phyloP scores from a whole-genome alignment of 1,284 basidiomycete genomes.

The Pseudozyma thailandica region DNA sequence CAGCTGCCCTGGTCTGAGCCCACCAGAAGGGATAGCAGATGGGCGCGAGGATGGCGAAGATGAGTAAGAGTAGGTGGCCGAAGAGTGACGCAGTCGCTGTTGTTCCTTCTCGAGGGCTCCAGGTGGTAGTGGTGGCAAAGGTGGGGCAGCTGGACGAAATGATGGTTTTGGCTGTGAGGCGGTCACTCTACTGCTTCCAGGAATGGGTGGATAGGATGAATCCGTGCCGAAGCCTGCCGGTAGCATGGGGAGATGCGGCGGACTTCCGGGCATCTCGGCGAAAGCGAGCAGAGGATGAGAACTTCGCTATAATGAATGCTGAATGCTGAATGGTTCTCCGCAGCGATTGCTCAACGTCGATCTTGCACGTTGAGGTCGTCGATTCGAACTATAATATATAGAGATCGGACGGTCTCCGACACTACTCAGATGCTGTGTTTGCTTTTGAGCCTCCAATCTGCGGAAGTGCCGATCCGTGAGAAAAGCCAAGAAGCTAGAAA shows the following conservation, averaged over 20 bases:
- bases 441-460: too few species aligned
- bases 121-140: conserved; percentile 48
- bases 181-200: conserved; percentile 32
- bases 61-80: conserved; percentile 17
- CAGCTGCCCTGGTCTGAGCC: conserved; percentile 36
- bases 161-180: conserved; percentile 33
- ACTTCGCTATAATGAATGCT: not conserved
- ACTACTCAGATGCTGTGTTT: too few species aligned
- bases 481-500: too few species aligned
- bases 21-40: not conserved
- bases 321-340: not conserved
- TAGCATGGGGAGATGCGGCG: conserved; percentile 45
- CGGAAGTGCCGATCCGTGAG: too few species aligned
- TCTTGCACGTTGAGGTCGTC: too few species aligned
- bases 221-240: conserved; percentile 61
- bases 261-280: conserved; percentile 24
- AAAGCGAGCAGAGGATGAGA: not conserved
- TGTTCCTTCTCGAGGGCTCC: conserved; percentile 47
- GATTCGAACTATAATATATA: too few species aligned
- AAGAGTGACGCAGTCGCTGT: conserved; percentile 29
- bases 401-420: too few species aligned
- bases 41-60: conserved; percentile 16
- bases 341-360: too few species aligned
- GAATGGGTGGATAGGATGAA: conserved; percentile 62
- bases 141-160: conserved; percentile 38